Evolutionary conservation across 2,329 filamentous ascomycete species (phyloP), one percentile per base, ranked within the genome.

Genomic region (Aureobasidium namibiae): DNA sequence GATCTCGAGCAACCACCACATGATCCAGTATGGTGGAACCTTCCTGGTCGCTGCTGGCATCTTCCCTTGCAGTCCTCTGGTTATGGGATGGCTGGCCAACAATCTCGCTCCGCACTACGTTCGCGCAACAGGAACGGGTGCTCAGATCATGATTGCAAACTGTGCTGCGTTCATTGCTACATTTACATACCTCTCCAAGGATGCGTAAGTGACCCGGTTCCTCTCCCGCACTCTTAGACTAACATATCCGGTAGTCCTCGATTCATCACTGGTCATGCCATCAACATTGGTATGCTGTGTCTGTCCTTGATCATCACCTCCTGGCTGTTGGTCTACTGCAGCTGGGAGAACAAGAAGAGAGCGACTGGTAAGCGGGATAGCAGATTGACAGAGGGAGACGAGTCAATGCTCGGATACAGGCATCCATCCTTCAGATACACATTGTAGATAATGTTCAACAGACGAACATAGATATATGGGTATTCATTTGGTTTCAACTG

Each of bases 371-470:
- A 69, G 6, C 65, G 74, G 18, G 67, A 75, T 56, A 52, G 68
- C 23, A 65, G 71, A 42, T 63, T 75, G 3, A 54, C 64, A 13
- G 61, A 67, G 24, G 64, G 63, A 1, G 63, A 72, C 61, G 64
- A 69, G 39, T 65, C 68, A 24, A 62, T 65, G 38, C 66, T 76
- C n/a, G 73, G 73, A 0, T 69, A 75, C 61, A 63, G 68, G 13
- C 73, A 76, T 63, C 73, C 73, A 4, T 59, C 62, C 0, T 74
- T 74, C 61, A 66, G 67, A 49, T 75, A 75, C 62, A 74, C 70
- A 1, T 36, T 56, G 29, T 56, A 56, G 14, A 54, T 24, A 6
- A 4, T 11, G 2, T 4, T 13, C 4, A 44, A 7, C 5, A 24
- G 1, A 16, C n/a, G n/a, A n/a, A n/a, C n/a, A n/a, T n/a, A n/a